Evolutionary conservation across 1,284 basidiomycete species (phyloP).

Genomic region (Pisolithus thermaeus): DNA sequence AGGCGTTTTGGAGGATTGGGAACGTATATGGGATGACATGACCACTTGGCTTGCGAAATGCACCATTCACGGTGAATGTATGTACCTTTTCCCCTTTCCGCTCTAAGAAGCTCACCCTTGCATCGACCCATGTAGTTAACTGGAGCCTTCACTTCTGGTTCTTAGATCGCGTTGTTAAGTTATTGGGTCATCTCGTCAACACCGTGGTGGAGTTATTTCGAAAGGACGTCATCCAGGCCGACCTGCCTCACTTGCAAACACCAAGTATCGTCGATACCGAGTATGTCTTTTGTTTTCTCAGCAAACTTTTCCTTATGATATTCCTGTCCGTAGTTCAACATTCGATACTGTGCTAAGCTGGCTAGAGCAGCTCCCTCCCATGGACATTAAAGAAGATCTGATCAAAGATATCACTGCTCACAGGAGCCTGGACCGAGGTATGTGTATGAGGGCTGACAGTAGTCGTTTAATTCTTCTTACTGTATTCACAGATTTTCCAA

Average conservation of each 20-base stretch:
- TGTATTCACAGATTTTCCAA: constrained; percentile 43
- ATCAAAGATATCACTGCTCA: constrained; percentile 46
- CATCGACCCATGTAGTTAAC: constrained; percentile 39
- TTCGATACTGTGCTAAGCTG: constrained; percentile 39
- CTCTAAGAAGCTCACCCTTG: constrained; percentile 3
- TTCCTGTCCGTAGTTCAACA: constrained; percentile 30
- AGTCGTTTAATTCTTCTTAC: constrained; percentile 7
- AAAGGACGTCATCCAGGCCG: constrained; percentile 15
- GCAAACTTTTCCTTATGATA: constrained; percentile 2
- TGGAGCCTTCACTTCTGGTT: constrained; percentile 53
- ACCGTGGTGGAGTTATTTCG: constrained; percentile 29
- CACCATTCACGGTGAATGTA: constrained; percentile 43
- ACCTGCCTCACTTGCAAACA: constrained; percentile 13
- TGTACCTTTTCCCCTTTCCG: constrained; percentile 20
- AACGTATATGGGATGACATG: constrained; percentile 40
- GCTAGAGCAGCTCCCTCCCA: constrained; percentile 31
- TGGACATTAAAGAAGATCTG: constrained; percentile 29
- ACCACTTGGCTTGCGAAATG: constrained; percentile 53
- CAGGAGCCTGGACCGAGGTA: constrained; percentile 46
- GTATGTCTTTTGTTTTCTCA: constrained; percentile 14
- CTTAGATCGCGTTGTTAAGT: constrained; percentile 33
- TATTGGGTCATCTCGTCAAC: constrained; percentile 37
- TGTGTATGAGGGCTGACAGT: constrained; percentile 7
- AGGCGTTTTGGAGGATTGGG: constrained; percentile 48
- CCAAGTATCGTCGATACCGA: constrained; percentile 18